These are phyloP conservation scores for Chaetomium olivaceum DNA, from an alignment of 2,329 filamentous ascomycete species.

Conservation along the genomic window DNA sequence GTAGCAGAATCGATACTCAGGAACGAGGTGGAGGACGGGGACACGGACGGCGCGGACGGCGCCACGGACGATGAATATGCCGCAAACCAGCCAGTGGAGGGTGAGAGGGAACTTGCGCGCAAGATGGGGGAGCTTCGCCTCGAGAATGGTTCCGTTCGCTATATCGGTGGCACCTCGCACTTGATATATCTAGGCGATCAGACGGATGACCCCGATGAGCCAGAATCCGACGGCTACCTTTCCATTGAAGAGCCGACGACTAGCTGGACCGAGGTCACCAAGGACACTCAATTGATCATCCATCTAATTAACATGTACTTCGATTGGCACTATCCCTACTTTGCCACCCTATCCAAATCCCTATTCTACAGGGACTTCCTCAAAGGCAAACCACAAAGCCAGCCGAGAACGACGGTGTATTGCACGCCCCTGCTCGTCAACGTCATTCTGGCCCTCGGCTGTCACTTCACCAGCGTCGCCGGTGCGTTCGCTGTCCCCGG, in stretches of 20 bases:
- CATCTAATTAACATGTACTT: slow-evolving; percentile 98
- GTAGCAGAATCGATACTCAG: slow-evolving; percentile 57
- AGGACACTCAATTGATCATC: slow-evolving; percentile 73
- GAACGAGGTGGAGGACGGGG: slow-evolving; percentile 43
- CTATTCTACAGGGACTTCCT: slow-evolving; percentile 86
- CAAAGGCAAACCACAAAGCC: slow-evolving; percentile 61
- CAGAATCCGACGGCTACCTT: slow-evolving; percentile 48
- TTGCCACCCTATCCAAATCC: slow-evolving; percentile 82
- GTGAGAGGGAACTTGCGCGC: slow-evolving; percentile 79
- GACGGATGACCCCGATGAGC: slow-evolving; percentile 43
- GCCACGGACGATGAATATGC: slow-evolving; percentile 41
- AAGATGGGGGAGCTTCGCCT: slow-evolving; percentile 91
- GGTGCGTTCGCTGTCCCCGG: slow-evolving; percentile 70
- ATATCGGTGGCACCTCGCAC: slow-evolving; percentile 92
- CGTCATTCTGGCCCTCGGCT: slow-evolving; percentile 88
- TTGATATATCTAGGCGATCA: slow-evolving; percentile 74
- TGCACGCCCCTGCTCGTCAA: slow-evolving; percentile 91
- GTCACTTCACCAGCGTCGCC: slow-evolving; percentile 81
- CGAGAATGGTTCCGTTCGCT: slow-evolving; percentile 83
- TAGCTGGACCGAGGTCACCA: slow-evolving; percentile 86
- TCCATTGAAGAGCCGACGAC: slow-evolving; percentile 68
- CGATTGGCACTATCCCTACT: slow-evolving; percentile 96
- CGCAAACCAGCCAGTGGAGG: slow-evolving; percentile 47
- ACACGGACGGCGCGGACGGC: slow-evolving; percentile 47
- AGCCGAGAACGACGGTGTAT: slow-evolving; percentile 63